Base-by-base conservation (phyloP, 2,329 filamentous ascomycete species). In the Diaporthe ilicicola region DNA sequence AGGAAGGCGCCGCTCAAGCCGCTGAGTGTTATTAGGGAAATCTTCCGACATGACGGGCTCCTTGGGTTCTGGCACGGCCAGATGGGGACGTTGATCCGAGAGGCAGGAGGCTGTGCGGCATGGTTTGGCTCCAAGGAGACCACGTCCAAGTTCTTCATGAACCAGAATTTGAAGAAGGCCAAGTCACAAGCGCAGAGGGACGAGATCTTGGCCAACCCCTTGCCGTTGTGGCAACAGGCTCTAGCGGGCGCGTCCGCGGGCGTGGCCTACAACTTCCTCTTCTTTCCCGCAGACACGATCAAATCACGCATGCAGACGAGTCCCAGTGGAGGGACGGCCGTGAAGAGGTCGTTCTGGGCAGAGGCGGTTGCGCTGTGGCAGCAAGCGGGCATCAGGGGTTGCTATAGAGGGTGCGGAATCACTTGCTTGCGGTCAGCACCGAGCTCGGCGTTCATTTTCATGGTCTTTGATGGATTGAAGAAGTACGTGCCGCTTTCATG, bases 371-470 rank as follows among this genome's bases (percentile, higher is more conserved):
- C 89, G 19, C 82, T 98, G n/a, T 99, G 94, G 92, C 88, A 86
- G 72, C 89, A 94, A 76, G 91, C 95, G 72, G 96, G 96, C 0
- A 72, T 98, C 24, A 91, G 89, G 74, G 95, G 94, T 2, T 85
- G 98, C 80, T 99, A 99, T 80, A 90, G 95, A 67, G 96, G 96
- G 4, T 99, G 96, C 77, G 96, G 96, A 39, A 96, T 99, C 75
- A 99, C 96, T 0, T 94, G 96, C 55, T 86, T 91, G 39, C 89
- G 96, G 72, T 93, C 94, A 44, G 95, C 94, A 39, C 96, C 96
- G 3, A 98, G 95, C 81, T 98, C 95, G n/a, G 96, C 96, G 9
- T 94, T 98, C 78, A 99, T 99, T 72, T 99, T 99, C 78, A 95
- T 96, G 73, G 91, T 98, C 73, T 98, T 95, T 79, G 96, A 98